phyloP scores from a whole-genome alignment of 331 rosid species.

The Quercus tomentella region DNA sequence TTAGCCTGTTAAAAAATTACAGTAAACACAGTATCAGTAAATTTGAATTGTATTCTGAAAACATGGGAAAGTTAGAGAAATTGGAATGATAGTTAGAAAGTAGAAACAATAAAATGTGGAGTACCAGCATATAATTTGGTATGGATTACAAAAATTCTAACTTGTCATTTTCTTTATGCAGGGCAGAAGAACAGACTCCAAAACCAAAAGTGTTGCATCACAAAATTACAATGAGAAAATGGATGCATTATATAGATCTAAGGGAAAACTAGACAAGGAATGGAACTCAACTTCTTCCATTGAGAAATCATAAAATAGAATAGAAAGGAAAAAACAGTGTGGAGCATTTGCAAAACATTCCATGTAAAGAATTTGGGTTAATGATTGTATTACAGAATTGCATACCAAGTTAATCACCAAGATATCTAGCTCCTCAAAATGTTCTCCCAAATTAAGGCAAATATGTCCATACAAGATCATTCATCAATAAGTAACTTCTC shows the following conservation, averaged over 20 bases:
- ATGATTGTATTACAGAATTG: not conserved
- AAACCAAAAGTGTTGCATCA: not conserved
- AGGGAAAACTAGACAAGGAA: not conserved
- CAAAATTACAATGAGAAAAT: not conserved
- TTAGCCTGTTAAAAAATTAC: constrained; percentile 39
- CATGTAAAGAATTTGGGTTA: not conserved
- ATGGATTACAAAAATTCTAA: not conserved
- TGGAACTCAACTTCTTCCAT: not conserved
- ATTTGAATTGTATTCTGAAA: not conserved
- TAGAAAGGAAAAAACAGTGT: not conserved
- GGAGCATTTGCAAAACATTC: not conserved
- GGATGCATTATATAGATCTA: not conserved
- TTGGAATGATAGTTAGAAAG: not conserved
- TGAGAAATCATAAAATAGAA: not conserved
- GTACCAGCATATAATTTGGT: not conserved
- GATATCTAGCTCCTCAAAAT: not conserved
- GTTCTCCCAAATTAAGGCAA: not conserved
- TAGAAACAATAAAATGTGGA: not conserved
- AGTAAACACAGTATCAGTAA: not conserved
- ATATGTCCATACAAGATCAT: too few relatives aligned
- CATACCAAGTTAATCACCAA: not conserved
- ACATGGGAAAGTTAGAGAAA: not conserved
- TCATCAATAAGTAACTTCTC: not conserved
- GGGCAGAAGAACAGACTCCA: not conserved
- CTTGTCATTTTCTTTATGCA: not conserved